Conservation (phyloP, 2,329 filamentous ascomycete species). For the Hypoxylon sp. region DNA sequence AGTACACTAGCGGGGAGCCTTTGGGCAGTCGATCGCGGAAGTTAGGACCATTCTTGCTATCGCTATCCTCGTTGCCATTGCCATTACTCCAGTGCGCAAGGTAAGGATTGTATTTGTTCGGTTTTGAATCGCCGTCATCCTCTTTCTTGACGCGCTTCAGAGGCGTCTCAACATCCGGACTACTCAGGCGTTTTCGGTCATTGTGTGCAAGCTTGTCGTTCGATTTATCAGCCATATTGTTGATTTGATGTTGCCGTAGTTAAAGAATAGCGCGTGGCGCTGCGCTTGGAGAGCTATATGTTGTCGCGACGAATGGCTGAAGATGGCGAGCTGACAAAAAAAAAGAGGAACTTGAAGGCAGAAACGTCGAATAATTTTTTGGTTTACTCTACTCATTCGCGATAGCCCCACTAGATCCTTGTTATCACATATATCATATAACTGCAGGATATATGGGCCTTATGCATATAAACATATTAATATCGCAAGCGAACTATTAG, state of each 20-base stretch:
- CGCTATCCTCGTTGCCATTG: constrained; percentile 67
- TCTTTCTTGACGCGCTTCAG: constrained; percentile 52
- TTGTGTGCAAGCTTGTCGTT: constrained; percentile 41
- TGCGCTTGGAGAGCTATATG: not conserved
- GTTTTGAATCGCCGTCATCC: constrained; percentile 50
- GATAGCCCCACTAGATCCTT: constrained; percentile 11
- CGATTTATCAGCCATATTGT: constrained; percentile 25
- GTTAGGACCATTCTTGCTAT: constrained; percentile 54
- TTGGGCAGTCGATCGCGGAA: constrained; percentile 51
- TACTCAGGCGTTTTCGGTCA: constrained; percentile 51
- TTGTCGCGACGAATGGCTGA: constrained; percentile 13
- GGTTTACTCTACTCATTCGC: not conserved
- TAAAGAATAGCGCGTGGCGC: not conserved
- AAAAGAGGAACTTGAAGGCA: constrained; percentile 18
- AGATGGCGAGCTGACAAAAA: constrained; percentile 37
- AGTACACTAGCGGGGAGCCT: constrained; percentile 70
- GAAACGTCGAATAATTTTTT: constrained; percentile 23
- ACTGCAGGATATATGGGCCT: not conserved
- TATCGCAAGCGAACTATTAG: not conserved
- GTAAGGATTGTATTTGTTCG: constrained; percentile 80
- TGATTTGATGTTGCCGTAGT: not conserved
- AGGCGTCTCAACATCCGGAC: constrained; percentile 46
- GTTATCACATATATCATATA: constrained; percentile 2
- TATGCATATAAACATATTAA: not conserved
- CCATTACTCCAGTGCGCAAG: constrained; percentile 79